Evolutionary conservation across 208 protist genomes (phyloP).

Genomic region (Leishmania mexicana): DNA sequence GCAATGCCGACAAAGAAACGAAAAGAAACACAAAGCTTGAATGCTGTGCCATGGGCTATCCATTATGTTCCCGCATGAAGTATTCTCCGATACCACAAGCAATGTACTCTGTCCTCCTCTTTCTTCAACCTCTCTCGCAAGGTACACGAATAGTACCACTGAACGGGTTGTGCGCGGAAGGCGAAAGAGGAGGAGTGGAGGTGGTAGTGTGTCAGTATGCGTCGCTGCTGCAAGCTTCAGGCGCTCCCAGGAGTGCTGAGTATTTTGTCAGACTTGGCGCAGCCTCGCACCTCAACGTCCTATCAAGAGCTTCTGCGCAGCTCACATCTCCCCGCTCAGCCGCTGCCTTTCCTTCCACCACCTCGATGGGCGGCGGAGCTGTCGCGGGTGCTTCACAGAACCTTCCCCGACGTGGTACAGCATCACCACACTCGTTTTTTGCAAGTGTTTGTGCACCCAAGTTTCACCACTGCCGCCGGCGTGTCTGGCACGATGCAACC

Average conservation of each 20-base stretch:
- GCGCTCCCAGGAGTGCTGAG: constrained; percentile 15
- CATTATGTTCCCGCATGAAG: not conserved
- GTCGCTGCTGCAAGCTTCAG: constrained; percentile 11
- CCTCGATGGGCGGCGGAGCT: constrained; percentile 86
- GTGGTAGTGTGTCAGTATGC: constrained; percentile 6
- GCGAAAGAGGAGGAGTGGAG: not conserved
- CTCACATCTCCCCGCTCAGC: constrained; percentile 38
- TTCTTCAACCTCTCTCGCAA: not conserved
- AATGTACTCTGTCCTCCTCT: not conserved
- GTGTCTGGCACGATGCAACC: constrained; percentile 64
- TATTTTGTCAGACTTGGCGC: constrained; percentile 25
- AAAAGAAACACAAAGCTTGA: not conserved
- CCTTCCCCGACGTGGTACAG: constrained; percentile 63
- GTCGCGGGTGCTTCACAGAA: constrained; percentile 55
- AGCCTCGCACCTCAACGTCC: not conserved
- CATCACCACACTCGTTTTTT: constrained; percentile 61
- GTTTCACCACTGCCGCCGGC: constrained; percentile 68
- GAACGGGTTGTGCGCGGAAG: not conserved
- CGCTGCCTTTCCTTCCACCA: constrained; percentile 79
- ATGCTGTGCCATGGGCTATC: not conserved
- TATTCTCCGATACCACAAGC: not conserved
- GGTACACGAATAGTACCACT: not conserved
- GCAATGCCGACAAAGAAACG: not conserved
- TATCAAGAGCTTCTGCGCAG: constrained; percentile 34
- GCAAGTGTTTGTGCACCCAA: constrained; percentile 86